Conservation (phyloP, 257 asterid genomes). For the Solanum paucissectum region DNA sequence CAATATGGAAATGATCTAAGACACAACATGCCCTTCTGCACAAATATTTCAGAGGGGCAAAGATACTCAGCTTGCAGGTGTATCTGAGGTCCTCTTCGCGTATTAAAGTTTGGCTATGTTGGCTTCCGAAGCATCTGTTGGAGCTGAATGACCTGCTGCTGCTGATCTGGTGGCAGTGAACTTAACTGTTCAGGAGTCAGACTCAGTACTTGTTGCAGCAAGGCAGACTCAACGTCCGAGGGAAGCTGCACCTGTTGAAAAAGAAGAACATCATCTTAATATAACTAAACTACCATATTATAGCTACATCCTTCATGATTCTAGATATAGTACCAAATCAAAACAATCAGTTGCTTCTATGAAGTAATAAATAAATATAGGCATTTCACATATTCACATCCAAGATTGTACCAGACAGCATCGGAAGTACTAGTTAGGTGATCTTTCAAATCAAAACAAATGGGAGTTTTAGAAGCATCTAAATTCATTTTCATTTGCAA, state of each 20-base stretch:
- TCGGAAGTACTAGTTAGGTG: neutral
- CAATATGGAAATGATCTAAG: neutral
- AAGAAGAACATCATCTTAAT: neutral
- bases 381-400: neutral
- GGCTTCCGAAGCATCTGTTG: constrained; percentile 85
- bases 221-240: constrained; percentile 49
- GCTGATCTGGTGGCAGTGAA: constrained; percentile 84
- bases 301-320: neutral
- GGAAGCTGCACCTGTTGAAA: constrained; percentile 45
- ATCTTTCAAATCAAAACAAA: neutral
- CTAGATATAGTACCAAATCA: neutral
- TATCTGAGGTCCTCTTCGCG: neutral
- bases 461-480: neutral
- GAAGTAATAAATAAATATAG: neutral
- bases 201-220: constrained; percentile 70
- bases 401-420: neutral
- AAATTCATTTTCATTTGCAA: neutral
- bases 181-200: constrained; percentile 74
- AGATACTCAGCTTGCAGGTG: neutral
- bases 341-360: neutral
- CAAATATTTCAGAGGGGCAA: neutral
- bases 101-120: constrained; percentile 14
- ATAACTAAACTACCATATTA: neutral
- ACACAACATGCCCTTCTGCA: neutral
- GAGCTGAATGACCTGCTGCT: constrained; percentile 72